Evolutionary conservation across 441 rosid genomes (phyloP), one percentile per base, ranked within the genome.

Genomic region (Croton laevigatus): DNA sequence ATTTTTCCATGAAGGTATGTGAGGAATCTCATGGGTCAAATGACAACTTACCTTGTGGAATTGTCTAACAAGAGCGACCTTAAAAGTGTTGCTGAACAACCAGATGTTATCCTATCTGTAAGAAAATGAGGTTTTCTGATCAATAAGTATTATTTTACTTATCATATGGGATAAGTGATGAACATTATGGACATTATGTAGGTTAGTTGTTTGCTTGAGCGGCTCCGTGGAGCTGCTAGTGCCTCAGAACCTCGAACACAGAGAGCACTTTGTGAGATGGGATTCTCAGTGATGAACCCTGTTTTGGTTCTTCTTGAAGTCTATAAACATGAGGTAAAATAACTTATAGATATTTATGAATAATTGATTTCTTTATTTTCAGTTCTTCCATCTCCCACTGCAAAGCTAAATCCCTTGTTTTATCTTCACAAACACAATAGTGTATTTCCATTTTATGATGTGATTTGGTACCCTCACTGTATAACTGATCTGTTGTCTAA

Each of bases 201-300:
- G 99, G 91, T 92, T 72, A 88, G 88, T 80, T 91, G 95, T 83
- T 86, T 91, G 69, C 75, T 95, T 81, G 99, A 92, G 77, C 79
- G 99, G 75, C 89, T 95, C 75, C 91, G 97, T 68, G 99, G 99
- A 80, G 97, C 99, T 58, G 98, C 95, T 42, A 74, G 84, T 82
- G 99, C 98, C 69, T 82, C 93, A 40, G 99, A 91, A 83, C 99
- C 99, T 72, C 90, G 97, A 77, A 89, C 87, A 36, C 98, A 91
- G 81, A 85, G 85, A 75, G 94, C 98, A 71, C 81, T 95, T 70
- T 93, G 89, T 80, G 97, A 91, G 84, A 89, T 91, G 87, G 99
- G 99, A 64, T 78, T 84, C 70, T 83, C 95, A 67, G 83, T 91
- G 27, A 77, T 89, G 86, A 86, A 82, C 63, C 82, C 93, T 67